Evolutionary conservation across 2,329 filamentous ascomycete species (phyloP), one percentile per base, ranked within the genome.

Genomic region (Botryotinia narcissicola): DNA sequence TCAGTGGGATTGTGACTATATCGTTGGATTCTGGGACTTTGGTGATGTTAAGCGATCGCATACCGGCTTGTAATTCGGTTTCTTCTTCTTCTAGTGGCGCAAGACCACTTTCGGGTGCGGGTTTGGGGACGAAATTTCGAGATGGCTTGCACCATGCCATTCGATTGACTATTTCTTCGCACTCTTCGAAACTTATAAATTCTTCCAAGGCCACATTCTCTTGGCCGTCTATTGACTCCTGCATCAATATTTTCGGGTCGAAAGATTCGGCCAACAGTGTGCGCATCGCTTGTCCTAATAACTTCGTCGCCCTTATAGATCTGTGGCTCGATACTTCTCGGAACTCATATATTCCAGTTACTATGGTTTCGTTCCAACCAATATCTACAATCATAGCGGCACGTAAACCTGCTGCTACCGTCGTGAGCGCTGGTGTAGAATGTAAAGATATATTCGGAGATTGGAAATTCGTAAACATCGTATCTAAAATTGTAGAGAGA

Each of bases 311-410:
- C 76, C 96, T 87, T 22, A 93, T 86, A 57, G 89, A 95, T 71
- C 93, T 87, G 73, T 86, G 88, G 71, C 89, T 89, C 25, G 87
- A 86, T 1, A 97, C 89, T 81, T 97, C 94, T 71, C 93, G 91
- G 81, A 94, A 97, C 83, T 99, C 96, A 80, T 95, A 98, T 10
- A 98, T 87, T 9, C 91, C 92, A 0, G 94, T 97, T 35, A 97
- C 89, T 0, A 91, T 88, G 0, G 95, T 97, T 82, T 98, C 96
- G 60, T 90, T 87, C 96, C 96, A 99, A 61, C 95, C 96, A 74
- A 99, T 87, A 80, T 99, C 94, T 54, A 99, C 86, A 0, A 98
- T 89, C 60, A 99, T 82, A 1, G 92, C 94, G n/a, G 93, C 93
- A 22, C 96, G 90, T 59, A 97, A 84, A 0, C 96, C 96, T 9